Evolutionary conservation across 208 protist species (phyloP), one percentile per base, ranked within the genome.

Genomic region (Wallacemonas sp.): DNA sequence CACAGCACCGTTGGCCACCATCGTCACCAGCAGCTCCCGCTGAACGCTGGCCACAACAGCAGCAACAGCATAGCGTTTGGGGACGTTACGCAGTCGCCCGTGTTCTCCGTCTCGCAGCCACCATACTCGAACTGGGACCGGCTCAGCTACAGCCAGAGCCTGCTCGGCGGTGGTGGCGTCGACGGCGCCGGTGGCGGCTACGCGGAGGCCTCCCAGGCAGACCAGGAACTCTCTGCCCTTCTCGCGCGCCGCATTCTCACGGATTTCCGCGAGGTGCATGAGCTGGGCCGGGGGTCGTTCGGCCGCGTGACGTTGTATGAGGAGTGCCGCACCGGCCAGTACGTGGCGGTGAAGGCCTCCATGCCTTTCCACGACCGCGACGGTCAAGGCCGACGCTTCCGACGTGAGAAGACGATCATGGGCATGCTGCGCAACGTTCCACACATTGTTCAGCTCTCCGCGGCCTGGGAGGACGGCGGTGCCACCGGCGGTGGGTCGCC

Each of bases 261-360:
- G 29, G 86, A 93, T 63, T 95, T 88, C 70, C 79, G 81, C 55
- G 90, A 95, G 50, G 73, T 95, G 15, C 66, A 66, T n/a, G 83
- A 89, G 39, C 67, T 95, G 0, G 90, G 90, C 36, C 66, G 68
- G 53, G 90, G 90, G 19, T 81, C 77, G 32, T 95, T 93, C 63
- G 90, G 86, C 15, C 74, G 66, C 12, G 90, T 95, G 10, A 74
- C 75, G 38, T 71, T 95, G 2, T 95, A 85, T 66, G 82, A 93
- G 68, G 85, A 92, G 52, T 75, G 79, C 19, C 78, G 76, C 71
- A 87, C 81, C 17, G 84, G 86, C 27, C 68, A 79, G 3, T 73
- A 86, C 34, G 82, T 93, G 0, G 90, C 90, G 19, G 75, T 95
- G 39, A 95, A 95, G 71, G 63, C 74, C 39, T 92, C 81, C 8